phyloP scores from a whole-genome alignment of 2,329 filamentous ascomycete genomes.

The Botrytis hyacinthi region DNA sequence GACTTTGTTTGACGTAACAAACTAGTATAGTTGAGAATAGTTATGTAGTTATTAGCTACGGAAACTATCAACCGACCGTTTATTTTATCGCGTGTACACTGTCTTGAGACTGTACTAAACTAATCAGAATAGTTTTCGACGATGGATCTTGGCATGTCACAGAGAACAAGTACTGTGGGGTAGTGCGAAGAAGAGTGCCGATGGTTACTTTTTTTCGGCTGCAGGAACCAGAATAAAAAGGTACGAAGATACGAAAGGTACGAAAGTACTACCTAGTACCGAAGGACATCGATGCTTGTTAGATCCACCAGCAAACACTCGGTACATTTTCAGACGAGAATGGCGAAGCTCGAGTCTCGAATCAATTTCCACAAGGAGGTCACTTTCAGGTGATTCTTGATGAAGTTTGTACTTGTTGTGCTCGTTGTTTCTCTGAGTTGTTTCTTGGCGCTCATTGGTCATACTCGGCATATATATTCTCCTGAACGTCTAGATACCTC shows the following conservation, averaged over 20 bases:
- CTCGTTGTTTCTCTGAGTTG: background rate
- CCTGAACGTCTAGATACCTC: background rate
- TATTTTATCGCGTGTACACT: background rate
- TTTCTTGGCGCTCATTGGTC: background rate
- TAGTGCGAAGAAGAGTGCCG: background rate
- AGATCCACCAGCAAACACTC: background rate
- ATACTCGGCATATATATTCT: background rate
- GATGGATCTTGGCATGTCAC: background rate
- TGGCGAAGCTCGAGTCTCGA: background rate
- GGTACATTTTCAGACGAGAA: background rate
- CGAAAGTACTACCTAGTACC: background rate
- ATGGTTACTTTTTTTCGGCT: slow-evolving; percentile 6
- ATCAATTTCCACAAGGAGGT: background rate
- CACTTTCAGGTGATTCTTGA: background rate
- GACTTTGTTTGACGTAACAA: background rate
- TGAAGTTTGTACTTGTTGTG: background rate
- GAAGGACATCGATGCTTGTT: background rate
- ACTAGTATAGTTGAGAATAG: too few species aligned
- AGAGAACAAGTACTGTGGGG: background rate
- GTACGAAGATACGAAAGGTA: background rate
- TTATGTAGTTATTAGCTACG: background rate
- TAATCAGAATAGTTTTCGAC: background rate
- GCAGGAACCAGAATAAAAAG: background rate
- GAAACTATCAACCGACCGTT: background rate
- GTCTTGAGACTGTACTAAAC: background rate